phyloP scores from a whole-genome alignment of 805 yeast species.

The Yarrowia porcina region DNA sequence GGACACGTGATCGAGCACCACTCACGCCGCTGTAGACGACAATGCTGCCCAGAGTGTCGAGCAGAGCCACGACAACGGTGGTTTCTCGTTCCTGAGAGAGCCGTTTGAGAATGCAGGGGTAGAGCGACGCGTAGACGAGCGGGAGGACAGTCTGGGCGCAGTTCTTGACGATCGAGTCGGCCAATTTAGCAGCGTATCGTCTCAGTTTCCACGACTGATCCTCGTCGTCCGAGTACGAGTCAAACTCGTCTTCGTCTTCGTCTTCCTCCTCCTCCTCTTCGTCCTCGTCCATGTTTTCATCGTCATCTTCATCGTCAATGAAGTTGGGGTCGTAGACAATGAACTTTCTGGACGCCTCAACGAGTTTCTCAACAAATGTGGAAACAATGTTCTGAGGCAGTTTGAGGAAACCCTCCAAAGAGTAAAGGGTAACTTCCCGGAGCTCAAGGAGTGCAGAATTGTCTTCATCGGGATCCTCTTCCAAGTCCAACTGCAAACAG shows the following conservation, averaged over 20 bases:
- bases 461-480: constrained; percentile 43
- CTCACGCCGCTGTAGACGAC: constrained; percentile 3
- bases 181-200: constrained; percentile 47
- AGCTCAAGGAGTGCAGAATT: constrained; percentile 46
- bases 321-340: constrained; percentile 49
- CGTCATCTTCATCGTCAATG: constrained; percentile 38
- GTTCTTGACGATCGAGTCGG: constrained; percentile 41
- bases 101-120: constrained; percentile 47
- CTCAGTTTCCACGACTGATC: constrained; percentile 65
- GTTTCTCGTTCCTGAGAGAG: constrained; percentile 38
- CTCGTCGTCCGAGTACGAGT: constrained; percentile 43
- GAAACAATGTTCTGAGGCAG: constrained; percentile 38
- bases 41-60: constrained; percentile 43
- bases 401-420: constrained; percentile 36
- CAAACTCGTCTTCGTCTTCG: constrained; percentile 36
- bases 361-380: constrained; percentile 34
- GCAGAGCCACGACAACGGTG: constrained; percentile 50
- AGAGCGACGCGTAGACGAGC: constrained; percentile 33
- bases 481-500: constrained; percentile 36
- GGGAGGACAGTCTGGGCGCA: constrained; percentile 42
- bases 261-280: constrained; percentile 45
- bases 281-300: constrained; percentile 40
- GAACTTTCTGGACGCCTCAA: constrained; percentile 39
- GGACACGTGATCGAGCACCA: neutral
- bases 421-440: constrained; percentile 49